Conservation (phyloP, 371 early-diverging fungal species). For the Mucor saturninus region DNA sequence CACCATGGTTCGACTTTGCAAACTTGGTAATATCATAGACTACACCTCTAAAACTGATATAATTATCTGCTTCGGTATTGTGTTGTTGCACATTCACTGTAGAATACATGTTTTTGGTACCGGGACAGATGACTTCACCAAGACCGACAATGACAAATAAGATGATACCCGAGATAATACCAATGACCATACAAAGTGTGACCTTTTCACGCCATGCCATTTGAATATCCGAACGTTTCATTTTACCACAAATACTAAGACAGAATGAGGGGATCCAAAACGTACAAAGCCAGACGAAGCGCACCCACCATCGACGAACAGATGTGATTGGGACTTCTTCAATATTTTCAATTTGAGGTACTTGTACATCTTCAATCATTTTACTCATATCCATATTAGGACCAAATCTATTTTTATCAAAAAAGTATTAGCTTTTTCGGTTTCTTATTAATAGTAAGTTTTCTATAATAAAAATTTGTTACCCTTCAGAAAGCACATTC, state of each 20-base stretch:
- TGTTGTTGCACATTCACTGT: conserved; percentile 39
- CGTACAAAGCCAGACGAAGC: conserved; percentile 79
- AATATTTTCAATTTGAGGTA: conserved; percentile 49
- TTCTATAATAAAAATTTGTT: conserved; percentile 1
- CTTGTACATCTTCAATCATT: conserved; percentile 43
- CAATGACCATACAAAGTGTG: conserved; percentile 84
- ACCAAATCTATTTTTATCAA: conserved; percentile 32
- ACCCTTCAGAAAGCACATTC: conserved; percentile 40
- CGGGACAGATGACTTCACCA: conserved; percentile 85
- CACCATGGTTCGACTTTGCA: conserved; percentile 51
- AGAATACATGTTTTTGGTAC: conserved; percentile 63
- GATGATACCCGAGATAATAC: conserved; percentile 70
- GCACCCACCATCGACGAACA: conserved; percentile 77
- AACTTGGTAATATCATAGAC: conserved; percentile 69
- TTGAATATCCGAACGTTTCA: conserved; percentile 80
- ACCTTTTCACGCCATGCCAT: conserved; percentile 97
- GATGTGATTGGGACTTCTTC: conserved; percentile 52
- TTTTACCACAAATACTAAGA: conserved; percentile 62
- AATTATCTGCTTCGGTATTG: conserved; percentile 41
- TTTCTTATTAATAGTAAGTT: too few species aligned
- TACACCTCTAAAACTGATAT: conserved; percentile 66
- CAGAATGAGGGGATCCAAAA: conserved; percentile 81
- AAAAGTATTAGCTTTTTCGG: not conserved
- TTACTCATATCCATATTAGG: conserved; percentile 49
- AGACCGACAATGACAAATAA: conserved; percentile 88